Percentiles rank a stretch among this genome's conserved stretches.
Evolutionary conservation across 2,329 filamentous ascomycete species (phyloP).

Genomic region (Neobulgaria alba): DNA sequence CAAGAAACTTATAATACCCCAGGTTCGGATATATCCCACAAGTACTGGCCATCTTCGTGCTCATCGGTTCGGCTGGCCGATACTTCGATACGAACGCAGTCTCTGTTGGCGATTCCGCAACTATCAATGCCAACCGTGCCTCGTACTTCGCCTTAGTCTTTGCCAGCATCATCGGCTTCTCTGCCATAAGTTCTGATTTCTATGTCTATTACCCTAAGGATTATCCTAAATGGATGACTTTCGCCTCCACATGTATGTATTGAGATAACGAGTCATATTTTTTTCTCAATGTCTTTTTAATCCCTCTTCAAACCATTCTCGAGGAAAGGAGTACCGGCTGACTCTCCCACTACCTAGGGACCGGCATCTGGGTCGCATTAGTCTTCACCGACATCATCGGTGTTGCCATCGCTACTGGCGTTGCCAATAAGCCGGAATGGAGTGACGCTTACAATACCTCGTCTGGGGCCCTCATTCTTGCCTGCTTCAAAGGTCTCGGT

Average conservation of each 20-base stretch:
- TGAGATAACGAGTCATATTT: too few species aligned
- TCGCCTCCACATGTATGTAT: constrained; percentile 12
- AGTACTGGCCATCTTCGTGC: constrained; percentile 44
- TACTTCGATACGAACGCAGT: constrained; percentile 43
- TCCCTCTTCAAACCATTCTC: too few species aligned
- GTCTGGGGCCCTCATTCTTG: constrained; percentile 8
- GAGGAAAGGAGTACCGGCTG: too few species aligned
- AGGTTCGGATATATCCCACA: constrained; percentile 51
- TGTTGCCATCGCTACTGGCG: constrained; percentile 12
- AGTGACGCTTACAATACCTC: constrained; percentile 9
- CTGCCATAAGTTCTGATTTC: constrained; percentile 13
- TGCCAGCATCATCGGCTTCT: constrained; percentile 10
- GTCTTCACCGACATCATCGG: constrained; percentile 12
- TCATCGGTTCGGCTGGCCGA: constrained; percentile 46
- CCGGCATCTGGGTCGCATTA: constrained; percentile 10
- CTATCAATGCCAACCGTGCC: constrained; percentile 42
- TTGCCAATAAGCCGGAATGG: constrained; percentile 10
- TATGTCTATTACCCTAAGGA: constrained; percentile 16
- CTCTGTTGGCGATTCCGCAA: constrained; percentile 39
- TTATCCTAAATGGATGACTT: constrained; percentile 23
- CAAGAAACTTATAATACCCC: constrained; percentile 2
- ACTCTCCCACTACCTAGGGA: too few species aligned
- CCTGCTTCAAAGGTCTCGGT: constrained; percentile 44
- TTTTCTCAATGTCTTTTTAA: too few species aligned
- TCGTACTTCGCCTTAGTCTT: constrained; percentile 43